These are phyloP conservation scores for Suhomyces atakaporum DNA, from an alignment of 1,139 yeast species.

Conservation along the genomic window DNA sequence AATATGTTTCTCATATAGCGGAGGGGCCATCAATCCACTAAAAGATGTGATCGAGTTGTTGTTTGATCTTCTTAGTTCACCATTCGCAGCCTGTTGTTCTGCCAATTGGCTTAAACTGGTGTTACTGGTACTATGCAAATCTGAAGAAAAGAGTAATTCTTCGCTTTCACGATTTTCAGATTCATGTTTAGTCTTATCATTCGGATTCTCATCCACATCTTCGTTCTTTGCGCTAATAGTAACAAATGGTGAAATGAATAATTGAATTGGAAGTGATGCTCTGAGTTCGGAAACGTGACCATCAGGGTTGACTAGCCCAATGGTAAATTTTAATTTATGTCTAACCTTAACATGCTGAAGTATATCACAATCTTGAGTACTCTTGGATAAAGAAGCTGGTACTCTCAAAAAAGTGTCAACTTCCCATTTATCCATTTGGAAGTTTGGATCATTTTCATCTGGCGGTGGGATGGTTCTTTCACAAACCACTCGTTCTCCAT, in stretches of 20 bases:
- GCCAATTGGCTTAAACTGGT: conserved; percentile 33
- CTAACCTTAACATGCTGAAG: conserved; percentile 61
- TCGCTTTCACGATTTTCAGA: conserved; percentile 22
- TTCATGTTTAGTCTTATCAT: neutral
- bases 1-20: conserved; percentile 80
- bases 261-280: conserved; percentile 68
- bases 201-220: conserved; percentile 17
- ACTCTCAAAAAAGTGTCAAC: conserved; percentile 57
- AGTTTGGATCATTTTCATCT: conserved; percentile 39
- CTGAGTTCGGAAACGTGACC: conserved; percentile 77
- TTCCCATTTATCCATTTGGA: conserved; percentile 75
- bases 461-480: conserved; percentile 39
- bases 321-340: conserved; percentile 68
- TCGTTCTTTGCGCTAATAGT: conserved; percentile 57
- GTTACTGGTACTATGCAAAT: conserved; percentile 27
- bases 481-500: conserved; percentile 60
- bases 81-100: conserved; percentile 13
- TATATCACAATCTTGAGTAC: conserved; percentile 85
- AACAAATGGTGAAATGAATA: conserved; percentile 82
- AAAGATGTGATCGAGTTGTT: conserved; percentile 36
- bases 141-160: conserved; percentile 36
- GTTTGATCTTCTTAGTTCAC: conserved; percentile 22
- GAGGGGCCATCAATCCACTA: conserved; percentile 74
- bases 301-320: conserved; percentile 67
- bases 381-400: conserved; percentile 71